Percentiles rank a stretch among this genome's conserved stretches.
These are phyloP conservation scores for Lojkania enalia DNA, from an alignment of 2,329 filamentous ascomycete species.

Conservation along the genomic window DNA sequence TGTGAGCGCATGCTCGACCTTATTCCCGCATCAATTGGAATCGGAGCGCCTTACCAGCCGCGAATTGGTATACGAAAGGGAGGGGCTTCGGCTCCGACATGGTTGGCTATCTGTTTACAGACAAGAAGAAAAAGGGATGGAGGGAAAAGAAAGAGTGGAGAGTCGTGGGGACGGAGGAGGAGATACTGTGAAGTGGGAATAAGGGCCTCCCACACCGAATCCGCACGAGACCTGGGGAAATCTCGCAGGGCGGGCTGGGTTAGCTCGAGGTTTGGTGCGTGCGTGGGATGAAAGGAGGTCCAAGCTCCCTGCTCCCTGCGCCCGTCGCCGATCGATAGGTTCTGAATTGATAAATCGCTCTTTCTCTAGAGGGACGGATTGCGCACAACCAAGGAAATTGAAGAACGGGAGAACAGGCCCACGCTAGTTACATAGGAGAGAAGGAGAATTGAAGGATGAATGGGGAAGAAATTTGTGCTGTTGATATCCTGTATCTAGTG, in stretches of 20 bases:
- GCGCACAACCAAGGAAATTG: too few species aligned
- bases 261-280: too few species aligned
- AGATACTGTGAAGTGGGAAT: background rate
- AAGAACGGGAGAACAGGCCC: too few species aligned
- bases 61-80: slow-evolving; percentile 93
- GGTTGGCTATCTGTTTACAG: slow-evolving; percentile 8
- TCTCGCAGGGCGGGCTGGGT: slow-evolving; percentile 12
- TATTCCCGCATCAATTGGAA: slow-evolving; percentile 28
- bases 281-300: slow-evolving; percentile 32
- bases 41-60: slow-evolving; percentile 68
- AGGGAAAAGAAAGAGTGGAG: slow-evolving; percentile 20
- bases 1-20: slow-evolving; percentile 38
- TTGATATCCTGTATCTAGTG: too few species aligned
- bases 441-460: too few species aligned
- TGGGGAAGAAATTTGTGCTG: too few species aligned
- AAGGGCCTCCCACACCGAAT: background rate
- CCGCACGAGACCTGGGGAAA: slow-evolving; percentile 36
- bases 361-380: too few species aligned
- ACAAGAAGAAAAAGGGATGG: slow-evolving; percentile 2
- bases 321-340: too few species aligned
- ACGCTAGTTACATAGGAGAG: too few species aligned
- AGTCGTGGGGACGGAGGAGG: slow-evolving; percentile 12
- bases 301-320: slow-evolving; percentile 25
- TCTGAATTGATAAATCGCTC: slow-evolving; percentile 26
- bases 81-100: slow-evolving; percentile 67